Evolutionary conservation across 1,139 yeast genomes (phyloP).

Genomic region (Casaregolazyma suthepensis): DNA sequence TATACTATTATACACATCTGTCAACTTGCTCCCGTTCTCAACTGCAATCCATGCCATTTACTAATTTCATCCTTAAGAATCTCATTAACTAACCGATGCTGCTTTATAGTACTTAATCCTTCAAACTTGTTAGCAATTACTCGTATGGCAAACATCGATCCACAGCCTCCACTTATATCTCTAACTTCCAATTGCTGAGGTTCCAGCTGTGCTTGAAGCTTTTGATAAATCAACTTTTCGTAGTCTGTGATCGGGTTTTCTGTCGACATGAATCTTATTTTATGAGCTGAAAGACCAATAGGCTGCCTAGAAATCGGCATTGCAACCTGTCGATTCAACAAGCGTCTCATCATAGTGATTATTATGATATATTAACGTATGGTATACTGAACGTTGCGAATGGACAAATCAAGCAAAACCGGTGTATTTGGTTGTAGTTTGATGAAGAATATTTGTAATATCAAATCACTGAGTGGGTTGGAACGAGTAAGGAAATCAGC

Average conservation of each 20-base stretch:
- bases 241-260: conserved; percentile 30
- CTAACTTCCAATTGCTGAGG: conserved; percentile 61
- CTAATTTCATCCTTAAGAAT: conserved; percentile 77
- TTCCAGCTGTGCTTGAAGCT: conserved; percentile 46
- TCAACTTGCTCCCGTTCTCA: conserved; percentile 44
- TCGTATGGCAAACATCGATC: conserved; percentile 91
- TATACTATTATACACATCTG: background rate
- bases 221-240: conserved; percentile 57
- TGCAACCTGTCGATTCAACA: background rate
- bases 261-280: background rate
- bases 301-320: background rate
- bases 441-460: background rate
- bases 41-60: conserved; percentile 92
- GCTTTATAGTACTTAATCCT: conserved; percentile 80
- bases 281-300: background rate
- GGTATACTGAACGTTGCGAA: background rate
- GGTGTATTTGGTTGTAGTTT: background rate
- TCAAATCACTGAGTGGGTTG: background rate
- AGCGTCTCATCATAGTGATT: background rate
- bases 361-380: background rate
- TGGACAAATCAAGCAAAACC: background rate
- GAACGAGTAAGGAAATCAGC: background rate
- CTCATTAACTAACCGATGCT: conserved; percentile 83
- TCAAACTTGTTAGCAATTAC: conserved; percentile 70
- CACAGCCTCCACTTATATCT: conserved; percentile 95